A percentile compares a stretch with the other conserved stretches of the same genome.
Conservation (phyloP, 495 filamentous ascomycete species). For the Apiosordaria backusii region DNA sequence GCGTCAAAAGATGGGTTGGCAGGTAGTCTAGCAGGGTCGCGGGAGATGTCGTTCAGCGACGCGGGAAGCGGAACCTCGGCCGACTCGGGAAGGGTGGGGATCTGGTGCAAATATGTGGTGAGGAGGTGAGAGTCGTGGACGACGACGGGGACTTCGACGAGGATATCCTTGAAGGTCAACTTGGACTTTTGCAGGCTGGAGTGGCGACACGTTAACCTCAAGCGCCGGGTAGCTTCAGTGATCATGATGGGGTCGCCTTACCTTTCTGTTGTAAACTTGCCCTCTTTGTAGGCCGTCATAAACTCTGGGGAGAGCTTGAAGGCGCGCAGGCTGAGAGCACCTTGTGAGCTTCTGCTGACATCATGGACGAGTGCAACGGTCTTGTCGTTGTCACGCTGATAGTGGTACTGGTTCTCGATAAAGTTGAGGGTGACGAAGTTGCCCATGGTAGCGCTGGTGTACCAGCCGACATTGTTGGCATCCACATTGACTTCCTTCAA, state of each 20-base stretch:
- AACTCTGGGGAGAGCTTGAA: constrained; percentile 86
- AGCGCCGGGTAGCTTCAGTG: neutral
- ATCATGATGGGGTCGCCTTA: constrained; percentile 39
- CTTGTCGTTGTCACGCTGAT: constrained; percentile 91
- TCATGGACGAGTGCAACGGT: constrained; percentile 96
- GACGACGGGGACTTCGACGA: constrained; percentile 84
- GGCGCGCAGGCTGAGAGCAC: constrained; percentile 81
- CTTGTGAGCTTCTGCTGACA: constrained; percentile 87
- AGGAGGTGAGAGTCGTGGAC: constrained; percentile 97
- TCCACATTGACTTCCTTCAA: constrained; percentile 97
- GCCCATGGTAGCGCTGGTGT: constrained; percentile 96
- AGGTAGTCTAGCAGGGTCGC: constrained; percentile 52
- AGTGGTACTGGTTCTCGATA: constrained; percentile 97
- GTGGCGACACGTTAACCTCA: neutral
- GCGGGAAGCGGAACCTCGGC: constrained; percentile 65
- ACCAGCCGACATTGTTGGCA: constrained; percentile 97
- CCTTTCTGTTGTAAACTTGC: constrained; percentile 95
- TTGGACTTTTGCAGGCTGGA: constrained; percentile 82
- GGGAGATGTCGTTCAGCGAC: constrained; percentile 69
- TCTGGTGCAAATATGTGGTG: constrained; percentile 89
- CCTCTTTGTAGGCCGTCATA: constrained; percentile 90
- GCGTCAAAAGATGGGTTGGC: constrained; percentile 83
- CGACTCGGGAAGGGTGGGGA: constrained; percentile 54
- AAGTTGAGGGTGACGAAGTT: constrained; percentile 94
- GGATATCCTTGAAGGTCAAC: constrained; percentile 88